A percentile compares a stretch with the other conserved stretches of the same genome.
These are phyloP conservation scores for Tricharina praecox DNA, from an alignment of 495 filamentous ascomycete species.

Conservation along the genomic window DNA sequence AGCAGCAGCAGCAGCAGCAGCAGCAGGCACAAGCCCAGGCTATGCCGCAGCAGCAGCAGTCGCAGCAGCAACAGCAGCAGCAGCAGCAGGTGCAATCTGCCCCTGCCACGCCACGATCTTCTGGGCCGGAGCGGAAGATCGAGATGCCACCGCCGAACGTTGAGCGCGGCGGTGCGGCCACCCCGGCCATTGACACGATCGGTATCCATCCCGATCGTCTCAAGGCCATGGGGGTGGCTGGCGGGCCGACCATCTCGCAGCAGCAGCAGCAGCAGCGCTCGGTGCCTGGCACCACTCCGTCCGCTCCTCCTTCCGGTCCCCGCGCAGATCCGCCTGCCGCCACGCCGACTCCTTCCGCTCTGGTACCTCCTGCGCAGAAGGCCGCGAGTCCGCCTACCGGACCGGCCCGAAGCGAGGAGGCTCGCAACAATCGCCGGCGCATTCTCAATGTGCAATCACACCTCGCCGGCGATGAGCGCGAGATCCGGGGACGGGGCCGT, in stretches of 20 bases:
- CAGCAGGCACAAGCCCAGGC: not conserved
- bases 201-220: slow-evolving; percentile 39
- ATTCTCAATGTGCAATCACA: slow-evolving; percentile 24
- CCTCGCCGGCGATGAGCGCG: slow-evolving; percentile 15
- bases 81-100: not conserved
- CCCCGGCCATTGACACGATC: slow-evolving; percentile 24
- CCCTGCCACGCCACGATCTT: not conserved
- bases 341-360: slow-evolving; percentile 25
- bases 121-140: slow-evolving; percentile 16
- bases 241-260: slow-evolving; percentile 16
- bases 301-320: no score
- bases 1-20: slow-evolving; percentile 1
- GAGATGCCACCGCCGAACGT: slow-evolving; percentile 18
- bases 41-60: not conserved
- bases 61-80: not conserved
- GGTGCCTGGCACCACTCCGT: no score
- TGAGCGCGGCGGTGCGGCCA: slow-evolving; percentile 18
- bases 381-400: slow-evolving; percentile 16
- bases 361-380: not conserved
- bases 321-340: slow-evolving; percentile 12
- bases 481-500: slow-evolving; percentile 18
- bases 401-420: slow-evolving; percentile 18
- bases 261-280: slow-evolving; percentile 22
- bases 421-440: slow-evolving; percentile 19
- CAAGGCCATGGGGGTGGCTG: slow-evolving; percentile 25